These are phyloP conservation scores for Rhizoclosmatium sp. DNA, from an alignment of 192 early-diverging fungal species.

Conservation along the genomic window DNA sequence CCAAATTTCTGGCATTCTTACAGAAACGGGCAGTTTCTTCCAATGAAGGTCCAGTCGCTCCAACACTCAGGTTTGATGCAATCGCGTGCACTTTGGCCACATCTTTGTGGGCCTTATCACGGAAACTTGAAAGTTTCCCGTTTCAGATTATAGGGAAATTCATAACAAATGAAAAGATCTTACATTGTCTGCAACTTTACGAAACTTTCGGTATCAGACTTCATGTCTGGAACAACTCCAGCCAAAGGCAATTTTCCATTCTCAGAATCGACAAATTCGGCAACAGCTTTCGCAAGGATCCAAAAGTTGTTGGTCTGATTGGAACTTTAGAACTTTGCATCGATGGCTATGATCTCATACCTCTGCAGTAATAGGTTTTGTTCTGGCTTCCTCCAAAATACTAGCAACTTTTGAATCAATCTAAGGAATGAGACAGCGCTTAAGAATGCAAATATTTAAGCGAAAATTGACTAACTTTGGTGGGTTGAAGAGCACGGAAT, in stretches of 20 bases:
- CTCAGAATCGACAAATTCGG: conserved; percentile 80
- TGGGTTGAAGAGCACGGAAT: conserved; percentile 68
- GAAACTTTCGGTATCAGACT: conserved; percentile 90
- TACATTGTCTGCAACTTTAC: conserved; percentile 85
- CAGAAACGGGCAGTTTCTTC: conserved; percentile 79
- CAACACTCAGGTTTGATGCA: conserved; percentile 35
- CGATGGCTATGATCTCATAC: conserved; percentile 41
- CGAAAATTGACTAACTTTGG: conserved; percentile 45
- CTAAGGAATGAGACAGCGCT: conserved; percentile 35
- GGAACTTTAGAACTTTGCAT: not conserved
- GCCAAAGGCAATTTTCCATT: conserved; percentile 80
- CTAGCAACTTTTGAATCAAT: conserved; percentile 55
- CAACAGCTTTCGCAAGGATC: conserved; percentile 80
- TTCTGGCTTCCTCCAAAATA: conserved; percentile 61
- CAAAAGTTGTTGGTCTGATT: conserved; percentile 76
- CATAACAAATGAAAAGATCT: conserved; percentile 27
- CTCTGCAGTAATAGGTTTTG: conserved; percentile 54
- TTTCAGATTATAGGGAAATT: not conserved
- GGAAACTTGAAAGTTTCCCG: conserved; percentile 62
- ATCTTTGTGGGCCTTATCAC: conserved; percentile 80
- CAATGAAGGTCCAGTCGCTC: conserved; percentile 51
- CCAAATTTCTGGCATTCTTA: conserved; percentile 73
- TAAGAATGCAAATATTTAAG: not conserved
- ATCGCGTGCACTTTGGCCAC: conserved; percentile 18
- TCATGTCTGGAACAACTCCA: conserved; percentile 96